Conservation (phyloP, 805 yeast species). For the Yamadazyma phyllophila region DNA sequence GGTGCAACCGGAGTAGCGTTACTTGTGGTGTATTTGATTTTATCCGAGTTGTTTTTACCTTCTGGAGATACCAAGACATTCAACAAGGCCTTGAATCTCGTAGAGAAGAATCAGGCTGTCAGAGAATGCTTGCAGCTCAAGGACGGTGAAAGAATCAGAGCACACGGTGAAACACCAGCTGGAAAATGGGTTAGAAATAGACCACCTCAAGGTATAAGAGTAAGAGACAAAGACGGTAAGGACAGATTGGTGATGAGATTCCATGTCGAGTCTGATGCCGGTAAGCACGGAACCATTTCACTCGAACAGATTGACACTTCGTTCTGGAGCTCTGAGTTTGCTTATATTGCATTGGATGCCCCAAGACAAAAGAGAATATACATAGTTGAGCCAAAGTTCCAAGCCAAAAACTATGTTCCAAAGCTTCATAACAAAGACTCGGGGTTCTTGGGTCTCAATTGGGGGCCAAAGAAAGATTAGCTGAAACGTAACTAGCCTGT, state of each 20-base stretch:
- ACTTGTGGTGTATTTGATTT: constrained; percentile 68
- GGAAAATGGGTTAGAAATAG: constrained; percentile 88
- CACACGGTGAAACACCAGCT: constrained; percentile 70
- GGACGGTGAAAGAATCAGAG: constrained; percentile 64
- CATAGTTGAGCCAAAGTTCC: constrained; percentile 59
- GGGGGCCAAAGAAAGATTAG: constrained; percentile 73
- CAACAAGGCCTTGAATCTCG: constrained; percentile 76
- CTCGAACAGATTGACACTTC: constrained; percentile 76
- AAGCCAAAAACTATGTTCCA: constrained; percentile 43
- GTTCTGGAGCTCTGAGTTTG: constrained; percentile 63
- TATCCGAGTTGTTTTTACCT: constrained; percentile 81
- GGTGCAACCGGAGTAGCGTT: constrained; percentile 69
- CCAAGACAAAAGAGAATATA: constrained; percentile 68
- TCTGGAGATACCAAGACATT: constrained; percentile 90
- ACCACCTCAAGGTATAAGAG: constrained; percentile 69
- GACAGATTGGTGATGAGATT: constrained; percentile 83
- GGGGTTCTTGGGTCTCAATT: constrained; percentile 77
- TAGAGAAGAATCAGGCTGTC: constrained; percentile 65
- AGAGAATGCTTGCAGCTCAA: constrained; percentile 55
- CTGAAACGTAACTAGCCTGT: background rate
- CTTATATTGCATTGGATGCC: constrained; percentile 73
- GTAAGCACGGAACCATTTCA: constrained; percentile 65
- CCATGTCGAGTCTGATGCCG: constrained; percentile 70
- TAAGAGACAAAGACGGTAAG: constrained; percentile 70
- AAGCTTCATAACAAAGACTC: constrained; percentile 30